Evolutionary conservation across 371 early-diverging fungal genomes (phyloP).

Genomic region (Neoconidiobolus thromboides): DNA sequence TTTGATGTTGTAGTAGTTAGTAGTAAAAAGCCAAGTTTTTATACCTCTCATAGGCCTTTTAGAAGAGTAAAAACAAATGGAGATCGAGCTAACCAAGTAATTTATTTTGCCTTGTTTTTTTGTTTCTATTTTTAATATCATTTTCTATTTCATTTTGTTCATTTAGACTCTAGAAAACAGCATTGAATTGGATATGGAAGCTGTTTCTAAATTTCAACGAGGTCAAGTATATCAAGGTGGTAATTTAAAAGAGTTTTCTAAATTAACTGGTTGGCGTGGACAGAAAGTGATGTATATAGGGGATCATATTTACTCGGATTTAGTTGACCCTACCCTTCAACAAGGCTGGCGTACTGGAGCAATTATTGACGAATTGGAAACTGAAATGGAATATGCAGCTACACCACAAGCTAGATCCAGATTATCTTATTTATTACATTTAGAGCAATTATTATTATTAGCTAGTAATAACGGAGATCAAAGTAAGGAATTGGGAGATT

Average conservation of each 20-base stretch:
- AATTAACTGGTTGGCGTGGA: conserved; percentile 35
- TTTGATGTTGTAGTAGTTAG: conserved; percentile 40
- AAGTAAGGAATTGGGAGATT: conserved; percentile 13
- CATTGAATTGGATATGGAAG: conserved; percentile 10
- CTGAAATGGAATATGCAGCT: conserved; percentile 28
- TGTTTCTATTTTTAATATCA: neutral
- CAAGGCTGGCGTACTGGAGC: conserved; percentile 55
- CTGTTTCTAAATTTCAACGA: conserved; percentile 24
- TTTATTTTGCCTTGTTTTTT: neutral
- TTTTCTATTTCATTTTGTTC: too few relatives aligned
- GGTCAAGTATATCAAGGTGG: conserved; percentile 43
- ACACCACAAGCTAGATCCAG: neutral
- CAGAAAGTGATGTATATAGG: conserved; percentile 44
- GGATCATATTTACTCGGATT: conserved; percentile 43
- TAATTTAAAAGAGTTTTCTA: conserved; percentile 30
- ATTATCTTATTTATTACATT: conserved; percentile 26
- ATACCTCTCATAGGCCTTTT: conserved; percentile 32
- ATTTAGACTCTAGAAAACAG: neutral
- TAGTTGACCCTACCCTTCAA: conserved; percentile 37
- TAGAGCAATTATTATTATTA: conserved; percentile 30
- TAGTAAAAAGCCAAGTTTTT: conserved; percentile 38
- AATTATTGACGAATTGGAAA: conserved; percentile 34
- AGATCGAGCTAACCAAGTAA: neutral
- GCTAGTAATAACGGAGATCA: conserved; percentile 19
- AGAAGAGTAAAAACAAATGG: conserved; percentile 12